Evolutionary conservation across 2,329 filamentous ascomycete genomes (phyloP), one percentile per base, ranked within the genome.

Genomic region (Cladobotryum mycophilum): DNA sequence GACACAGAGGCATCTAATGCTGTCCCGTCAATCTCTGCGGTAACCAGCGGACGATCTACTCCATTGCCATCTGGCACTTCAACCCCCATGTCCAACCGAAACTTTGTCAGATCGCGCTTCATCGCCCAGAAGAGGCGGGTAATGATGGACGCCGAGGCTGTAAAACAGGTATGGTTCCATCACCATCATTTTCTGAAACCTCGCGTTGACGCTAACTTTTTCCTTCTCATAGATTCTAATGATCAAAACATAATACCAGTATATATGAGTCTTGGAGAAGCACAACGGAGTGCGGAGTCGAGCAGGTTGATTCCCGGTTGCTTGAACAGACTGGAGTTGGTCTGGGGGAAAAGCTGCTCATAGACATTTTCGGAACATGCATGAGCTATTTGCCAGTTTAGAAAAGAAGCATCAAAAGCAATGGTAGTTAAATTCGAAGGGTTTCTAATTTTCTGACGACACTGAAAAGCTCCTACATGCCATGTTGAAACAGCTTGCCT

Each of bases 71-170:
- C 73, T 44, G 71, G 70, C 48, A 72, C 69, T 42, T 73, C 73
- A 25, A 76, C 71, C 30, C 74, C 75, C 52, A 71, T 66, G 53
- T 70, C 68, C 8, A 82, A 78, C 45, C 80, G 89, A 56, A 88
- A 91, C 65, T 80, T 86, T 49, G 82, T 91, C 43, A 77, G 92
- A 56, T 83, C 88, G 58, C 79, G 89, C 53, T 89, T 91, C 67
- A 96, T 97, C 61, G 86, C 86, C 51, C 88, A 93, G 60, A 97
- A 97, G 75, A 84, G 83, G 61, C 81, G 85, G 72, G 90, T 91
- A 2, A 80, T 90, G 52, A 79, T 89, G 72, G 88, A 96, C 67
- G 79, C 84, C 45, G 83, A 86, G 62, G 88, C 90, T 13, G 70
- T 97, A 63, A 92, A 91, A 66, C 90, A 96, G 82, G 88, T 91